Conservation (phyloP, 768 basidiomycete species). For the Leccinum sublutescens region DNA sequence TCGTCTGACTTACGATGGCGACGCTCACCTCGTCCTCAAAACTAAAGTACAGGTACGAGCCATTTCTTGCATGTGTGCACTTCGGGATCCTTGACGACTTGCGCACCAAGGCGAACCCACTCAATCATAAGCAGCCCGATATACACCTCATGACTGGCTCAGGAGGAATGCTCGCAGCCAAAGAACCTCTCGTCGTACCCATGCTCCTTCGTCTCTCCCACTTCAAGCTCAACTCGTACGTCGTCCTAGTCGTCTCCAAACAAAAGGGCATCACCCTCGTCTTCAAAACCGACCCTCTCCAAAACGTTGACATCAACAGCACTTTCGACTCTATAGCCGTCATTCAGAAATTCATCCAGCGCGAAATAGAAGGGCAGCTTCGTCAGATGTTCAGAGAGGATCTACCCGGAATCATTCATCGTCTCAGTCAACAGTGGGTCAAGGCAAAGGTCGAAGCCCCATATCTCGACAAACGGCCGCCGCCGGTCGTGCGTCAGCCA, state of each 20-base stretch:
- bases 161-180: constrained; percentile 88
- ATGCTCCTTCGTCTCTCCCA: constrained; percentile 98
- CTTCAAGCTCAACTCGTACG: constrained; percentile 91
- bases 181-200: constrained; percentile 93
- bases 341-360: constrained; percentile 96
- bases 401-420: constrained; percentile 93
- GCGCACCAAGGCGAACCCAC: constrained; percentile 77
- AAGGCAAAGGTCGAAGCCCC: constrained; percentile 93
- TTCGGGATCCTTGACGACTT: constrained; percentile 7
- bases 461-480: constrained; percentile 61
- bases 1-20: constrained; percentile 89
- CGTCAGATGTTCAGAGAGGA: constrained; percentile 99
- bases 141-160: constrained; percentile 84
- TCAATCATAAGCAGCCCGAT: constrained; percentile 89
- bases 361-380: constrained; percentile 94
- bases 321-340: constrained; percentile 98
- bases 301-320: constrained; percentile 95
- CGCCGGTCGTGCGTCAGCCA: constrained; percentile 31
- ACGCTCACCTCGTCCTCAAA: constrained; percentile 82
- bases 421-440: constrained; percentile 94
- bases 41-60: constrained; percentile 86
- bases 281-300: constrained; percentile 98
- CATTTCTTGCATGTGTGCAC: background rate
- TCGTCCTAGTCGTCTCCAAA: constrained; percentile 95
- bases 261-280: constrained; percentile 98